A percentile compares a stretch with the other conserved stretches of the same genome.
Conservation (phyloP, 1,284 basidiomycete species). For the Cutaneotrichosporon cutaneum region DNA sequence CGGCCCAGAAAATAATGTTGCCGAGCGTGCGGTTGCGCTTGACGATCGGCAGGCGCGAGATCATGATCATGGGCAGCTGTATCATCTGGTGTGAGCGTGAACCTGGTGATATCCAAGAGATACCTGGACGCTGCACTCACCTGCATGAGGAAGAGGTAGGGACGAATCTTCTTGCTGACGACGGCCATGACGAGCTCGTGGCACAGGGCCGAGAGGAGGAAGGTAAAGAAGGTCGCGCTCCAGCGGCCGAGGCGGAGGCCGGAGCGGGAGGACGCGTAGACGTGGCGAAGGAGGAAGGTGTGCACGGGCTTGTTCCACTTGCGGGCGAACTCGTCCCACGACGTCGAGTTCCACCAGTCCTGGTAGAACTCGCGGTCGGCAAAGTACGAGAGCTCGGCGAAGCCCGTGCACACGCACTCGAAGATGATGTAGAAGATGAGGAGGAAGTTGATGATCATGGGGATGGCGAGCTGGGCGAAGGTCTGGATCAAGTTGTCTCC, state of each 20-base stretch:
- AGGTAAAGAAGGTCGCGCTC: constrained; percentile 86
- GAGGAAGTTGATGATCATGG: constrained; percentile 73
- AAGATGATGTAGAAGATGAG: constrained; percentile 52
- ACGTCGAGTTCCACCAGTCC: constrained; percentile 98
- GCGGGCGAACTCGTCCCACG: constrained; percentile 93
- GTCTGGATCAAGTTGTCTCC: constrained; percentile 69
- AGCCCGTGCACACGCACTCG: constrained; percentile 94
- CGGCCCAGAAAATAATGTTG: constrained; percentile 86
- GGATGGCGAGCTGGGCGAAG: constrained; percentile 81
- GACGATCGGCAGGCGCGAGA: constrained; percentile 72
- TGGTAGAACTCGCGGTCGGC: constrained; percentile 96
- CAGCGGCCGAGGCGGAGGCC: constrained; percentile 71
- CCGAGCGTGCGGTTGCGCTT: constrained; percentile 72
- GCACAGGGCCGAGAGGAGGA: constrained; percentile 79
- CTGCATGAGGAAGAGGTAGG: constrained; percentile 50
- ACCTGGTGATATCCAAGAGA: not conserved
- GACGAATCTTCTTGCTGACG: constrained; percentile 81
- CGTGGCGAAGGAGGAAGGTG: constrained; percentile 87
- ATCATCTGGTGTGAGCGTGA: constrained; percentile 61
- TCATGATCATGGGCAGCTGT: constrained; percentile 85
- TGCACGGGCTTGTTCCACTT: constrained; percentile 82
- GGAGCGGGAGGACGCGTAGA: constrained; percentile 83
- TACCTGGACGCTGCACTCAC: constrained; percentile 23
- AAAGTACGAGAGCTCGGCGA: constrained; percentile 89
- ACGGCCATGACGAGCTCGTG: constrained; percentile 97